Base-by-base conservation (phyloP, 164 flowering plant species). In the Vitis rupestris region DNA sequence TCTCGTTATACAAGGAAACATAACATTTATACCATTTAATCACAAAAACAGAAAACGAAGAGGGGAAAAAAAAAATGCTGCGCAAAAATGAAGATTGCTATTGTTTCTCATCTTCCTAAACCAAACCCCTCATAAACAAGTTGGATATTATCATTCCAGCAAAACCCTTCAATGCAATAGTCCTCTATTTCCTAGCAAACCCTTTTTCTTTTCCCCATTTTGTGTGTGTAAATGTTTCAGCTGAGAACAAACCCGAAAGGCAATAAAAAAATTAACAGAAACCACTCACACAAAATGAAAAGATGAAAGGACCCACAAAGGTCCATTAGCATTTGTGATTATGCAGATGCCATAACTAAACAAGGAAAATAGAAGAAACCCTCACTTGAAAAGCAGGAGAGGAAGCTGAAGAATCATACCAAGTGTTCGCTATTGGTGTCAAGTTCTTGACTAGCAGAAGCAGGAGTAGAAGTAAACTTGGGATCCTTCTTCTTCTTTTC, bases 401-500 rank as follows among this genome's bases (percentile, higher is more conserved):
- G 53, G 17, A 19, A 68, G 13, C 59, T 50, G 47, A 64, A 61
- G 14, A 15, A 31, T 17, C 81, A 71, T 75, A 76, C 82, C 80
- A 59, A 60, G 64, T 67, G 27, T 14, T 75, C 77, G 64, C 7
- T 37, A 6, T 23, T 76, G 2, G 74, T 50, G 44, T 78, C 76
- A 37, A 61, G 55, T 63, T 71, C 76, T 71, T 74, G 80, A 64
- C 55, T 61, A 48, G 62, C 23, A 55, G 57, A 55, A 12, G 50
- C 63, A 52, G 62, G 23, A 55, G 57, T 59, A 12, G 54, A 63
- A 52, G 37, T 54, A 30, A 70, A 23, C 51, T 73, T 75, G 31
- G 65, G 65, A 17, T 60, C 58, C 56, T 59, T 69, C 61, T 75
- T 63, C 59, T 76, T 67, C 72, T 74, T 76, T 63, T 78, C 82